phyloP scores from a whole-genome alignment of 2,329 filamentous ascomycete species.

The Xylaria sp. region DNA sequence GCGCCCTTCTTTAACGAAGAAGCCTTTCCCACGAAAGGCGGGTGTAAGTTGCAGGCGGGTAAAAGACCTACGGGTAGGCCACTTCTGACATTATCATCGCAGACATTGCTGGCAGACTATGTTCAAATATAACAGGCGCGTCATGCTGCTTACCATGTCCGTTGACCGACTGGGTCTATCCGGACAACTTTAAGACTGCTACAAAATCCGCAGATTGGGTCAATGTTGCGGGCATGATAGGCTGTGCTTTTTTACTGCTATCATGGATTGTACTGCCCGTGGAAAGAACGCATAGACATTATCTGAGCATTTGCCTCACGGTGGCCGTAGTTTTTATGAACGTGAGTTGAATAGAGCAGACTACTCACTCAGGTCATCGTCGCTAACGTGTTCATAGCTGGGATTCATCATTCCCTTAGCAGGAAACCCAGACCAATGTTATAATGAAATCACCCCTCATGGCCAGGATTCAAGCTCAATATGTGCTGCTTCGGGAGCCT shows the following conservation, averaged over 20 bases:
- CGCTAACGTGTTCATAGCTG: constrained; percentile 63
- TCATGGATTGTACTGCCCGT: constrained; percentile 85
- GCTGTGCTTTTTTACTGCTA: constrained; percentile 79
- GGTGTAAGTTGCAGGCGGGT: constrained; percentile 46
- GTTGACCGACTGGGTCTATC: constrained; percentile 79
- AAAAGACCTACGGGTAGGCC: constrained; percentile 2
- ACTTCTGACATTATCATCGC: constrained; percentile 39
- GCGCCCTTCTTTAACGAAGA: constrained; percentile 75
- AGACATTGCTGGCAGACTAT: constrained; percentile 69
- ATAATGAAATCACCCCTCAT: constrained; percentile 90
- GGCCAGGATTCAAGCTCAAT: constrained; percentile 85
- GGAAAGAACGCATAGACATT: constrained; percentile 91
- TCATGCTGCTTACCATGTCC: constrained; percentile 93
- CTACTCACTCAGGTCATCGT: background rate
- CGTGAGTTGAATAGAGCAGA: constrained; percentile 62
- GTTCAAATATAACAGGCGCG: constrained; percentile 57
- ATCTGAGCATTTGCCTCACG: constrained; percentile 88
- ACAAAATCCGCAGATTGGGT: constrained; percentile 82
- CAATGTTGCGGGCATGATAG: constrained; percentile 77
- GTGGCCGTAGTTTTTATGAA: constrained; percentile 81
- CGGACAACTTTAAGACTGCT: constrained; percentile 68
- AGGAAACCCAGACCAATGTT: constrained; percentile 82
- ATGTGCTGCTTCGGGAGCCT: constrained; percentile 88
- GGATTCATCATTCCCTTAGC: constrained; percentile 88
- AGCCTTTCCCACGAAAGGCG: constrained; percentile 62